phyloP scores from a whole-genome alignment of 371 early-diverging fungal species.

The Capillidium heterosporum region DNA sequence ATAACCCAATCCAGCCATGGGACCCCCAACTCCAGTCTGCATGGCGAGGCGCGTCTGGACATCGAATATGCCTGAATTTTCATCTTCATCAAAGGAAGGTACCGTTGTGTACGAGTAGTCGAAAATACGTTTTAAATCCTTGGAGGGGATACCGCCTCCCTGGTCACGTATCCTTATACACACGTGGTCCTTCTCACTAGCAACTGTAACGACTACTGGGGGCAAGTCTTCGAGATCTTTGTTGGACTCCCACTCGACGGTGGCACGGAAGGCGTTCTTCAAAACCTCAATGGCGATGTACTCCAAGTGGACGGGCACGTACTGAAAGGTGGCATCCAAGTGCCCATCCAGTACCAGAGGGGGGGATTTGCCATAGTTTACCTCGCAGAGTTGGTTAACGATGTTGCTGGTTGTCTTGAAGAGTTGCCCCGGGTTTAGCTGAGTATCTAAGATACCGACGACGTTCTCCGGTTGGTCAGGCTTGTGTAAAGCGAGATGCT shows the following conservation, averaged over 20 bases:
- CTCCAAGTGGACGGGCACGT: conserved; percentile 87
- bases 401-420: conserved; percentile 44
- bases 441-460: conserved; percentile 78
- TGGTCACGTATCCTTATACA: conserved; percentile 80
- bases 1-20: conserved; percentile 50
- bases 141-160: conserved; percentile 76
- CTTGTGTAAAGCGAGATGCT: conserved; percentile 67
- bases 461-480: conserved; percentile 25
- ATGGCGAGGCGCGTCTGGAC: conserved; percentile 45
- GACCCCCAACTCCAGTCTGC: conserved; percentile 73
- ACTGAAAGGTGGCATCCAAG: conserved; percentile 56
- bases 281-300: conserved; percentile 84
- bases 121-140: conserved; percentile 63
- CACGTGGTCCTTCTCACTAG: conserved; percentile 54
- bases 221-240: conserved; percentile 28
- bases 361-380: conserved; percentile 76
- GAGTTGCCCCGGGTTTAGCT: conserved; percentile 41
- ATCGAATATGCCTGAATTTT: conserved; percentile 29
- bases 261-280: conserved; percentile 84
- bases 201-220: conserved; percentile 73
- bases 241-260: conserved; percentile 53
- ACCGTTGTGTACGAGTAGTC: conserved; percentile 90
- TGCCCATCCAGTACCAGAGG: conserved; percentile 60
- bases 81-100: conserved; percentile 30
- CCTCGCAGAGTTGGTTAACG: conserved; percentile 73